Percentiles rank a stretch among this genome's conserved stretches.
Conservation (phyloP, 352 stramenopile species). For the Phytophthora syringae region DNA sequence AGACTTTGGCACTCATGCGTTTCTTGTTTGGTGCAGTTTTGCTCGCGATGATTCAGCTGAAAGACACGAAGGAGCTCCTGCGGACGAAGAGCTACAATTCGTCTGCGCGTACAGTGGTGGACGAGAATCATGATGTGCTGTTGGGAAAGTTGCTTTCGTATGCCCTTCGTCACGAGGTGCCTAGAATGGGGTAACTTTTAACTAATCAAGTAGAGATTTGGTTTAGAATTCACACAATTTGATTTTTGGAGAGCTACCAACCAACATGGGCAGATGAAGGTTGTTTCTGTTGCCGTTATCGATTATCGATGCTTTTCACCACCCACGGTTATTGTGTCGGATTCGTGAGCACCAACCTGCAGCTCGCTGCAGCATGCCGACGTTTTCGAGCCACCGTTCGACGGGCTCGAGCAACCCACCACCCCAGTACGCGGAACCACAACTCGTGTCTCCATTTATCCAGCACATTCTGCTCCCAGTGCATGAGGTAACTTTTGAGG, state of each 20-base stretch:
- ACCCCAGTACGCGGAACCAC: constrained; percentile 9
- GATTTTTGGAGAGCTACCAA: no score
- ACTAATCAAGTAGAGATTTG: constrained; percentile 15
- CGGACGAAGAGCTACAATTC: constrained; percentile 77
- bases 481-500: constrained; percentile 5
- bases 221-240: neutral
- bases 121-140: constrained; percentile 54
- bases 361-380: neutral
- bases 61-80: constrained; percentile 60
- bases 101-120: constrained; percentile 38
- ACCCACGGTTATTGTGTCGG: no score
- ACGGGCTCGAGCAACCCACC: constrained; percentile 11
- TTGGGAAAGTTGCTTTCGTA: constrained; percentile 55
- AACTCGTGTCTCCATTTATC: constrained; percentile 15
- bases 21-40: constrained; percentile 55
- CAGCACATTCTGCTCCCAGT: constrained; percentile 10
- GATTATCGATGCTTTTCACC: no score
- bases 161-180: constrained; percentile 34
- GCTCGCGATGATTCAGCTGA: constrained; percentile 75
- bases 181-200: constrained; percentile 17
- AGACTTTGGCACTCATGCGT: neutral
- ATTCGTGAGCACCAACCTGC: no score
- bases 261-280: no score
- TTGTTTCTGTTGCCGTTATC: no score
- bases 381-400: neutral